Base-by-base conservation (phyloP, 2,329 filamentous ascomycete species). In the Claviceps arundinis region DNA sequence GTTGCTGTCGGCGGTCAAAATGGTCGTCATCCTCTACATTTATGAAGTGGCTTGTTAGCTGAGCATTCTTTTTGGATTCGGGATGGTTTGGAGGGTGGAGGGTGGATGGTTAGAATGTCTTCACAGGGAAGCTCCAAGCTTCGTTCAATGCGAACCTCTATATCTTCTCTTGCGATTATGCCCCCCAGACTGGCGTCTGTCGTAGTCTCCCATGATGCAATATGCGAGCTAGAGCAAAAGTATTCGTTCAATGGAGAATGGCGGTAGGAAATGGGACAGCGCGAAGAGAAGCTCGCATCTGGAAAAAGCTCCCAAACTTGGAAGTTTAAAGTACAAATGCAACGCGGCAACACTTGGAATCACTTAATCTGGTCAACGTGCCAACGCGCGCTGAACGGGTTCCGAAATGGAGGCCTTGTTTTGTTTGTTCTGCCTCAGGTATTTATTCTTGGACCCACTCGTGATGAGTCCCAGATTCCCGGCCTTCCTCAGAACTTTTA, bases 161-260 rank as follows among this genome's bases (percentile, higher is more conserved):
- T 83, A 85, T 64, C 89, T 80, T 62, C 85, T 78, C 71, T 94
- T 95, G 66, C 85, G 82, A 65, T 82, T 73, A 62, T 76, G 69
- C 55, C 78, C 68, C 40, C 74, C 70, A 14, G 65, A 62, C 38
- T 73, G 76, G 64, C 82, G 69, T 57, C 76, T 71, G 57, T 81
- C 77, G 66, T 78, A 73, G 59, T 82, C 78, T 47, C 74, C 73
- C 78, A 82, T 70, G 50, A 49, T 44, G 37, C 26, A 50, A 50
- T 50, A 4, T 7, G 34, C 34, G 11, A 22, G 46, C 13, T n/a
- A 40, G 13, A n/a, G 19, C 6, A 13, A 14, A n/a, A 26, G 4
- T 17, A 45, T 11, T 30, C 47, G 19, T 40, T 34, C 47, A 53
- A 48, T 48, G 44, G 52, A 34, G 24, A 17, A 30, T 37, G 16